phyloP scores from a whole-genome alignment of 495 filamentous ascomycete genomes.

The Clavariopsis aquatica region DNA sequence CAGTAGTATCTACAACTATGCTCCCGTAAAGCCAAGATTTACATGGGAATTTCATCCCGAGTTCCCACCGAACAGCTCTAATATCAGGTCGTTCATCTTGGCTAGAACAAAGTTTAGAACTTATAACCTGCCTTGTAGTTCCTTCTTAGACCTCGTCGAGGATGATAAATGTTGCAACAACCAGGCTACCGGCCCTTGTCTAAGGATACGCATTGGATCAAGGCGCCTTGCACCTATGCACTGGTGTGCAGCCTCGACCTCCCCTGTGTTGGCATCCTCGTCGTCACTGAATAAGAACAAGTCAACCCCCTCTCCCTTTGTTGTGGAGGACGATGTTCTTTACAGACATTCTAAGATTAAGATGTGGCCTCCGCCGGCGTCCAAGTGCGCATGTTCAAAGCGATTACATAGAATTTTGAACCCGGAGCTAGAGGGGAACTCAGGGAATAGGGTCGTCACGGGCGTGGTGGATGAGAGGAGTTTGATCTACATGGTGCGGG shows the following conservation, averaged over 20 bases:
- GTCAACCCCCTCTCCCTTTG: background rate
- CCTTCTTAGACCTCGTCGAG: conserved; percentile 42
- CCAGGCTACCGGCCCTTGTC: conserved; percentile 3
- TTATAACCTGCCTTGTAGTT: conserved; percentile 36
- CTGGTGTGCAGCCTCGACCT: conserved; percentile 6
- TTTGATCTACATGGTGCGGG: conserved; percentile 30
- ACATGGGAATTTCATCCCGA: conserved; percentile 34
- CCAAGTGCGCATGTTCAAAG: conserved; percentile 26
- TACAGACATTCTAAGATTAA: conserved; percentile 28
- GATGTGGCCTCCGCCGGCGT: conserved; percentile 32
- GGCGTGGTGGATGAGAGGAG: conserved; percentile 30
- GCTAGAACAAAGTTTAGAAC: conserved; percentile 37
- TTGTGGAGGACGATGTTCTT: conserved; percentile 4
- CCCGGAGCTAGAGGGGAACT: conserved; percentile 10
- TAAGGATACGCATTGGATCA: conserved; percentile 35
- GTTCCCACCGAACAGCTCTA: background rate
- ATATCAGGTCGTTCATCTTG: conserved; percentile 36
- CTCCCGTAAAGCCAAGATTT: conserved; percentile 23
- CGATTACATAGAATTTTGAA: conserved; percentile 35
- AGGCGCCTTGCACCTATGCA: conserved; percentile 21
- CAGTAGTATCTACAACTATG: conserved; percentile 32
- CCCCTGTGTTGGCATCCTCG: background rate
- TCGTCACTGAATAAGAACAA: background rate
- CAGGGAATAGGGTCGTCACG: conserved; percentile 13
- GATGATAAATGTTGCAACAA: conserved; percentile 35